These are phyloP conservation scores for Wallacemonas rigidus DNA, from an alignment of 208 protist genomes.

Conservation along the genomic window DNA sequence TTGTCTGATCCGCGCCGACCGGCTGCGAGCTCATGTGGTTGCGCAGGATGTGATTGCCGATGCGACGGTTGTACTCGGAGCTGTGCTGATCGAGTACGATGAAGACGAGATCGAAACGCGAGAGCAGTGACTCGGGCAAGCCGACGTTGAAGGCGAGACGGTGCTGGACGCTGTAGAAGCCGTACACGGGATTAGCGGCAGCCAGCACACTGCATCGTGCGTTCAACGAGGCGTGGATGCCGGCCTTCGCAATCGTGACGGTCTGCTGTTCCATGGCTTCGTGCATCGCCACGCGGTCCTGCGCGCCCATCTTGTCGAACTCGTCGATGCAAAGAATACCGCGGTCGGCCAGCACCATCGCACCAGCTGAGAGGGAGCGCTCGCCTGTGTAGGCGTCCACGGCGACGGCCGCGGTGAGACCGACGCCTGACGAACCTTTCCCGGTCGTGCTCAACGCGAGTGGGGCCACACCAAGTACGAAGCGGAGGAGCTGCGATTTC, in stretches of 20 bases:
- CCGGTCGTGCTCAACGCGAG: slow-evolving; percentile 98
- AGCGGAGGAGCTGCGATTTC: slow-evolving; percentile 99
- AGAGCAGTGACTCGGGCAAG: slow-evolving; percentile 99
- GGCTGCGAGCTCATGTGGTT: slow-evolving; percentile 91
- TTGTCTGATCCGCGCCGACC: slow-evolving; percentile 51
- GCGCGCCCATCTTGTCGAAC: slow-evolving; percentile 99
- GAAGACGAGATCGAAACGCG: slow-evolving; percentile 99
- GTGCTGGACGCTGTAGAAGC: slow-evolving; percentile 95
- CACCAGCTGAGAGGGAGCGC: slow-evolving; percentile 97
- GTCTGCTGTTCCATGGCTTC: slow-evolving; percentile 99
- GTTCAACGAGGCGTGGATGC: slow-evolving; percentile 99
- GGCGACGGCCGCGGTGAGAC: slow-evolving; percentile 99
- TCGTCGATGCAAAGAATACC: slow-evolving; percentile 99
- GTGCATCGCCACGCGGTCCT: slow-evolving; percentile 97
- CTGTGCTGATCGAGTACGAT: slow-evolving; percentile 98
- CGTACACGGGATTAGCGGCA: slow-evolving; percentile 99
- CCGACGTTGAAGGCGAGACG: slow-evolving; percentile 96
- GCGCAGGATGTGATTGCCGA: slow-evolving; percentile 96
- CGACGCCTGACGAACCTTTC: slow-evolving; percentile 97
- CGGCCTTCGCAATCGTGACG: slow-evolving; percentile 99
- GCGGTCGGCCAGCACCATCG: slow-evolving; percentile 99
- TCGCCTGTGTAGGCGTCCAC: slow-evolving; percentile 97
- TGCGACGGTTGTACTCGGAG: slow-evolving; percentile 89
- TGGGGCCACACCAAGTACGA: slow-evolving; percentile 96
- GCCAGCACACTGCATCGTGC: slow-evolving; percentile 98